phyloP scores from a whole-genome alignment of 495 filamentous ascomycete genomes.

The Penicillium tannophilum region DNA sequence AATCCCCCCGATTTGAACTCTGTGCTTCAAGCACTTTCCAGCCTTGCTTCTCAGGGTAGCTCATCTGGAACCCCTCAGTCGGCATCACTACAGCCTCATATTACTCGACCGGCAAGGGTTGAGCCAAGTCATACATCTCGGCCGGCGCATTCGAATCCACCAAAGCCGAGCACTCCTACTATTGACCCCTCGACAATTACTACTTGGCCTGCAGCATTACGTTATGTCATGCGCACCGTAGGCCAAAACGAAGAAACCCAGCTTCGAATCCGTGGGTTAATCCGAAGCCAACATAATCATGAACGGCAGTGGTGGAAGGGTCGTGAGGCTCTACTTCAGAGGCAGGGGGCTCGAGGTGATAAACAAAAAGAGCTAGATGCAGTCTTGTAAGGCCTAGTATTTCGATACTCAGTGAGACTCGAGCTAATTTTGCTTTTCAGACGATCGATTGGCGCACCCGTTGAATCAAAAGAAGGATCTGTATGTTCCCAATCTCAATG shows the following conservation, averaged over 20 bases:
- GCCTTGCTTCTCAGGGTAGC: constrained; percentile 18
- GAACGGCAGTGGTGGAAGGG: constrained; percentile 66
- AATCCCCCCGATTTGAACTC: constrained; percentile 53
- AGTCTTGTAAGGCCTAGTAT: constrained; percentile 39
- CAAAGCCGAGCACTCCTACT: constrained; percentile 11
- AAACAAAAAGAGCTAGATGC: constrained; percentile 56
- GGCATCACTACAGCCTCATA: neutral
- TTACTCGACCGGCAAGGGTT: constrained; percentile 1
- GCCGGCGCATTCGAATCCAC: constrained; percentile 8
- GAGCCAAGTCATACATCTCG: constrained; percentile 17
- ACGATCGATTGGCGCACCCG: constrained; percentile 44
- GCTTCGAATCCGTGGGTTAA: constrained; percentile 53
- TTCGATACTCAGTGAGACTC: neutral
- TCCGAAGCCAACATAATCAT: constrained; percentile 63
- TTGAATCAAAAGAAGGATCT: constrained; percentile 35
- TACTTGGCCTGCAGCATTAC: constrained; percentile 64
- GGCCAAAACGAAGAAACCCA: constrained; percentile 50
- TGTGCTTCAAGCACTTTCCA: constrained; percentile 55
- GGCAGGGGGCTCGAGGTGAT: constrained; percentile 50
- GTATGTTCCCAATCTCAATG: constrained; percentile 27
- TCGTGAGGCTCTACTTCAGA: constrained; percentile 52
- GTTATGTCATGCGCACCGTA: constrained; percentile 62
- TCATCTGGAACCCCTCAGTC: constrained; percentile 10
- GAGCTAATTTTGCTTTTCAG: constrained; percentile 19
- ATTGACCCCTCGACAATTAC: constrained; percentile 60